Evolutionary conservation across 2,329 filamentous ascomycete genomes (phyloP), one percentile per base, ranked within the genome.

Genomic region (Beauveria australis): DNA sequence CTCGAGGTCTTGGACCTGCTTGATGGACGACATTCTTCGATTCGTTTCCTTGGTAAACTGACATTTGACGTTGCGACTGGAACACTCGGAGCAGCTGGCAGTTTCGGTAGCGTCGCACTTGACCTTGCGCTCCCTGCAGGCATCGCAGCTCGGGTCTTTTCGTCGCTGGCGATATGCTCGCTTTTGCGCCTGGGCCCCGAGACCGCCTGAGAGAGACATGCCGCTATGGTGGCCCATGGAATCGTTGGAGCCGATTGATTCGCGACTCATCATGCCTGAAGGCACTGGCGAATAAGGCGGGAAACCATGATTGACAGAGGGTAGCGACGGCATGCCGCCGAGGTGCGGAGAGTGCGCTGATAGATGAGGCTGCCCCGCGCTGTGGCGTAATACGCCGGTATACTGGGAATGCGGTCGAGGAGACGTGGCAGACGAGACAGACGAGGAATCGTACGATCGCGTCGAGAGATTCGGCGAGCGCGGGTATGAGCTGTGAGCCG

Each of bases 1-100:
- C 75, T 97, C 93, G 28, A 99, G 80, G 72, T 99, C 94, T 75
- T 97, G 94, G 14, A 97, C 90, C 78, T 97, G 94, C 83, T 97
- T 99, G 76, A 97, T 97, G 1, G 93, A 97, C 19, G 94, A 97
- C 94, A 99, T 99, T 64, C 94, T 86, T 62, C 94, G 84, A 73
- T 99, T 99, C 14, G 94, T 99, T 75, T 99, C 94, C 76, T 99
- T 99, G 54, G 94, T 99, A 72, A 99, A 99, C 71, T 97, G 93
- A 71, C 94, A 99, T 73, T 95, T 96, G 65, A 97, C 93, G 71
- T 93, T 95, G 65, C 94, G 88, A 72, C 92, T 97, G 5, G 91
- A 94, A 76, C 94, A 99, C 75, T 99, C 94, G 1, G 94, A 97
- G 73, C 94, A 99, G 75, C 93, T 96, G 12, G 90, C 88, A 19